A percentile compares a stretch with the other conserved stretches of the same genome.
Evolutionary conservation across 2,329 filamentous ascomycete genomes (phyloP).

Genomic region (Coniochaeta pulveracea): DNA sequence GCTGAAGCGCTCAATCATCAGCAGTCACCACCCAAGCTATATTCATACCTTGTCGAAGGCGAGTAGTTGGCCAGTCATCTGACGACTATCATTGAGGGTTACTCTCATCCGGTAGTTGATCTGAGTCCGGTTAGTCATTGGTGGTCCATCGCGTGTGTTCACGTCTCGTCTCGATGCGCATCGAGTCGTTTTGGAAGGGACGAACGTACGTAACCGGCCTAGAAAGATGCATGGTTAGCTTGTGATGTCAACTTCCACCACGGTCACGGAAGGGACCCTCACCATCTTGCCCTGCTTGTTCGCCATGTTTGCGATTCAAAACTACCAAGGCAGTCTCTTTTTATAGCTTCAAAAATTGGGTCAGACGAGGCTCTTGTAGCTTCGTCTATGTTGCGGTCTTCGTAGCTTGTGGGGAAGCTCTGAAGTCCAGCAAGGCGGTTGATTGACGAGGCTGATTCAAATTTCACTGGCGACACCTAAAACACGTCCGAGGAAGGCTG

Average conservation of each 20-base stretch:
- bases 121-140: slow-evolving; percentile 41
- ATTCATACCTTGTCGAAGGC: slow-evolving; percentile 86
- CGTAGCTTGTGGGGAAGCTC: slow-evolving; percentile 24
- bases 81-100: slow-evolving; percentile 85
- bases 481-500: slow-evolving; percentile 18
- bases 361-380: slow-evolving; percentile 23
- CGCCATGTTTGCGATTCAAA: slow-evolving; percentile 45
- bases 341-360: slow-evolving; percentile 29
- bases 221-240: slow-evolving; percentile 45
- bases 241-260: slow-evolving; percentile 35
- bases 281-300: slow-evolving; percentile 99
- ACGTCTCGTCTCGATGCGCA: slow-evolving; percentile 5
- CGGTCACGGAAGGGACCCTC: slow-evolving; percentile 32
- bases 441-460: slow-evolving; percentile 10
- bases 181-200: slow-evolving; percentile 6
- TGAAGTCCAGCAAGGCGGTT: slow-evolving; percentile 29
- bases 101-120: slow-evolving; percentile 99
- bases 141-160: slow-evolving; percentile 14
- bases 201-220: slow-evolving; percentile 61
- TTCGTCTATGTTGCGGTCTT: slow-evolving; percentile 25
- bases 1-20: slow-evolving; percentile 1
- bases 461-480: slow-evolving; percentile 1
- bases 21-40: neutral
- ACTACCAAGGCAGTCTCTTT: slow-evolving; percentile 29
- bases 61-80: slow-evolving; percentile 97